phyloP scores from a whole-genome alignment of 169 alveolate genomes.

The Plasmodium inui region DNA sequence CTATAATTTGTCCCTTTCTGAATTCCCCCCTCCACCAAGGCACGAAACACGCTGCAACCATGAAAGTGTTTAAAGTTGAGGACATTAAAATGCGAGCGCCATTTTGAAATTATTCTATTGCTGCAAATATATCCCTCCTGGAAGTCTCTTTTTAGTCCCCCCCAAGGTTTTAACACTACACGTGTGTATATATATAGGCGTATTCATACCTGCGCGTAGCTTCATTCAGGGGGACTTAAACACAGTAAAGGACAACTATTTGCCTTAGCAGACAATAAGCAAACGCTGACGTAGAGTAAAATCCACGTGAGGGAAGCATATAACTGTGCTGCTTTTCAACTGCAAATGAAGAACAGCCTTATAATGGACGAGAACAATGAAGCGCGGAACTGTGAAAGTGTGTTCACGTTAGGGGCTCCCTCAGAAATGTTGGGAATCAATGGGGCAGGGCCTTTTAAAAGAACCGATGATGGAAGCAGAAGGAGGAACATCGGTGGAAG shows the following conservation, averaged over 20 bases:
- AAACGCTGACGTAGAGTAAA: neutral
- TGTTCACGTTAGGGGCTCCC: neutral
- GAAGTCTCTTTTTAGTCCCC: conserved; percentile 26
- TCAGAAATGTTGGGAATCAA: conserved; percentile 11
- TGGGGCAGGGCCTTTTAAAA: neutral
- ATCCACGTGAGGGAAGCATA: neutral
- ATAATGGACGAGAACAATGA: conserved; percentile 26
- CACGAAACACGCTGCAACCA: conserved; percentile 18
- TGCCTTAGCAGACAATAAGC: conserved; percentile 12
- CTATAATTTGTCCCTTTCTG: neutral
- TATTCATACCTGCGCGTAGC: conserved; percentile 1
- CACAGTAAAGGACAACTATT: conserved; percentile 23
- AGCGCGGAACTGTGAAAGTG: conserved; percentile 1
- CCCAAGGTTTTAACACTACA: conserved; percentile 16
- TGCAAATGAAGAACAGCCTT: conserved; percentile 8
- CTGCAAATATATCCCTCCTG: conserved; percentile 22
- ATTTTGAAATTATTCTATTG: conserved; percentile 30
- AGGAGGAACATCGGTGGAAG: neutral
- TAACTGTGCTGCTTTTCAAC: neutral
- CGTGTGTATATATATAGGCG: conserved; percentile 13
- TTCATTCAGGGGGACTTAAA: conserved; percentile 4
- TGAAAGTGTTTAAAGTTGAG: conserved; percentile 28
- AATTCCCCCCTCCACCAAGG: neutral
- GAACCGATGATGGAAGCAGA: neutral
- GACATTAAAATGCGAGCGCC: conserved; percentile 6